phyloP scores from a whole-genome alignment of 1,139 yeast genomes.

The Zygotorulaspora mrakii region DNA sequence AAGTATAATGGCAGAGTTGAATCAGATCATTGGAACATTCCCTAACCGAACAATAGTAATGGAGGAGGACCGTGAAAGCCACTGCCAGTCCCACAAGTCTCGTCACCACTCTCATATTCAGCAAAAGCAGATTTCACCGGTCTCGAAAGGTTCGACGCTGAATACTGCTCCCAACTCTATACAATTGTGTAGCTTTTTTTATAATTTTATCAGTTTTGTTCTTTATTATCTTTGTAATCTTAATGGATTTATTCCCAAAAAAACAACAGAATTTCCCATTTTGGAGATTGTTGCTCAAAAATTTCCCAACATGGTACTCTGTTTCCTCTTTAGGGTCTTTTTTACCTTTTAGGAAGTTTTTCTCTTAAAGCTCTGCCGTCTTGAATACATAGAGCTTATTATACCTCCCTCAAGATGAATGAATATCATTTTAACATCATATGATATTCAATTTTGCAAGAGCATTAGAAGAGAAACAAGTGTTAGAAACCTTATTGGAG shows the following conservation, averaged over 20 bases:
- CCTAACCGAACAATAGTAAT: conserved; percentile 20
- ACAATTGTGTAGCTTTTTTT: too few relatives aligned
- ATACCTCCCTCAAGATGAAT: conserved; percentile 1
- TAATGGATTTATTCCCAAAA: too few relatives aligned
- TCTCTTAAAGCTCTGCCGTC: not conserved
- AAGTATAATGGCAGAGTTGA: conserved; percentile 22
- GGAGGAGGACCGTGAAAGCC: conserved; percentile 18
- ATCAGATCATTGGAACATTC: conserved; percentile 17
- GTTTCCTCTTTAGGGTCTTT: not conserved
- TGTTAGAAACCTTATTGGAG: not conserved
- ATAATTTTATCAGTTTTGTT: too few relatives aligned
- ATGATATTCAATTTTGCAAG: not conserved
- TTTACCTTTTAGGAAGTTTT: not conserved
- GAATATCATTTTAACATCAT: too few relatives aligned
- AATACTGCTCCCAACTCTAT: too few relatives aligned
- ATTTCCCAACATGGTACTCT: not conserved
- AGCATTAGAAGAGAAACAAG: not conserved
- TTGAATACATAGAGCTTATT: too few relatives aligned
- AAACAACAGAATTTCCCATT: too few relatives aligned
- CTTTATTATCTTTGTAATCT: too few relatives aligned
- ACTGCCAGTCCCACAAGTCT: conserved; percentile 15
- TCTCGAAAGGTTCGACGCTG: not conserved
- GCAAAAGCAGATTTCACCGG: not conserved
- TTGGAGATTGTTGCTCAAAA: not conserved
- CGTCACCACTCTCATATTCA: conserved; percentile 16